Percentiles rank a stretch among this genome's conserved stretches.
phyloP scores from a whole-genome alignment of 176 grass and related monocot genomes.

The Otatea glauca region DNA sequence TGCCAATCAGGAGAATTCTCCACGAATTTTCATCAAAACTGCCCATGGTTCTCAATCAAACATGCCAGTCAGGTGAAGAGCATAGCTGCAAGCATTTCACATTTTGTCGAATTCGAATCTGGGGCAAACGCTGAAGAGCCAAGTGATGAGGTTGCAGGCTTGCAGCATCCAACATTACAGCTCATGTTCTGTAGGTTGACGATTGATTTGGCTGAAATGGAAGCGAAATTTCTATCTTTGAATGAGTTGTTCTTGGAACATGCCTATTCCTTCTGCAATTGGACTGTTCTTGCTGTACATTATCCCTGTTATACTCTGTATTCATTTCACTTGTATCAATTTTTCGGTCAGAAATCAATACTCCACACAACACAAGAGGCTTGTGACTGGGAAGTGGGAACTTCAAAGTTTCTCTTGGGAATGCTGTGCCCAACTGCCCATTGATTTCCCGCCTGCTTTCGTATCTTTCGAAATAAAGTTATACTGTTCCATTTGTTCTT shows the following conservation, averaged over 20 bases:
- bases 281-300: not conserved
- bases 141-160: not conserved
- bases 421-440: not conserved
- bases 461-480: not conserved
- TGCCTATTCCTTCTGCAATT: constrained; percentile 1
- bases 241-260: not conserved
- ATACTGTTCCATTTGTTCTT: not conserved
- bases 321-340: not conserved
- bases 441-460: constrained; percentile 21
- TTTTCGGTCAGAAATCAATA: constrained; percentile 26
- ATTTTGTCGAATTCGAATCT: not conserved
- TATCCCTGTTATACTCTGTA: not conserved
- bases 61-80: not conserved
- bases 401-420: not conserved
- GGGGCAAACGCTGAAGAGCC: not conserved
- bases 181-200: not conserved
- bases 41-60: not conserved
- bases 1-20: not conserved
- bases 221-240: not conserved
- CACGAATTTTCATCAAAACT: not conserved
- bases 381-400: constrained; percentile 2
- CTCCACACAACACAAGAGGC: constrained; percentile 28
- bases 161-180: not conserved
- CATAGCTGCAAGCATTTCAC: not conserved
- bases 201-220: not conserved